Base-by-base conservation (phyloP, 306 rosid species). In the Trifolium fragiferum region DNA sequence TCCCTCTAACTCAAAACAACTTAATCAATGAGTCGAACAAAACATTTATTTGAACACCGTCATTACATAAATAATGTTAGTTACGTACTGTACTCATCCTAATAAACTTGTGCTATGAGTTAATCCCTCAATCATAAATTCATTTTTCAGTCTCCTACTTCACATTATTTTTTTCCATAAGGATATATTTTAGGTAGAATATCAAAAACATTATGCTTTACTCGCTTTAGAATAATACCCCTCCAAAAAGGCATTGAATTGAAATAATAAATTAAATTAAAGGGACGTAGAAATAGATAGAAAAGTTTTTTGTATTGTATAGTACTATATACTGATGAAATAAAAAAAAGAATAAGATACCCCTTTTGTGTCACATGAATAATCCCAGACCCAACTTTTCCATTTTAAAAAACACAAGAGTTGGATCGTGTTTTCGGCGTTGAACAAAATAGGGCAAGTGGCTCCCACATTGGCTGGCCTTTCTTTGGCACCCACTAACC, bases 401-500 rank as follows among this genome's bases (percentile, higher is more conserved):
- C 50, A 5, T 51, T 51, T 71, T 18, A 10, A 9, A 20, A 27
- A 58, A 19, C 19, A 0, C 0, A 12, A 53, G 49, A 8, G 44
- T 44, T 47, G 18, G 41, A 81, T 40, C 70, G 78, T 74, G 87
- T 73, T 84, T 77, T 55, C 19, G 37, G 88, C 81, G 84, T 82
- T 82, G 86, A 85, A 80, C 73, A 60, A 61, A 77, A 76, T 35
- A 35, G 25, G 25, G 19, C 74, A 50, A 16, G 86, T 78, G 93
- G 96, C 16, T 32, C 92, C 93, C 90, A 86, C 83, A 33, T 12
- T 57, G 16, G 65, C 68, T 47, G 11, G 58, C 85, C 78, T 81
- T 70, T 81, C 46, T 66, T 74, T 15, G 75, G 80, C 74, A 47
- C 79, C 84, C 86, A 89, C 90, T 84, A 60, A 84, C 87, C 97